A percentile compares a stretch with the other conserved stretches of the same genome.
Evolutionary conservation across 495 filamentous ascomycete species (phyloP).

Genomic region (Daldinia grandis): DNA sequence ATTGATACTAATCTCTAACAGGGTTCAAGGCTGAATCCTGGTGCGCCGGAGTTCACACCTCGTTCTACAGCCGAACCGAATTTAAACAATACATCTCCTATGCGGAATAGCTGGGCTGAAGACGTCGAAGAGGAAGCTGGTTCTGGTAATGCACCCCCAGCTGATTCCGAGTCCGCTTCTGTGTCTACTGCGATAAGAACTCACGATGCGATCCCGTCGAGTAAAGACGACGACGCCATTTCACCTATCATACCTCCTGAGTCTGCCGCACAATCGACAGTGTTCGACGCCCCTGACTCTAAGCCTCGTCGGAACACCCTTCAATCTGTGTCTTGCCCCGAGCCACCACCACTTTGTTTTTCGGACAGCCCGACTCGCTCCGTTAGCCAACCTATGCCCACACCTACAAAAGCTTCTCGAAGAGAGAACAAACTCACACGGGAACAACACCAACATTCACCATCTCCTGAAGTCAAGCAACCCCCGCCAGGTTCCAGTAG

Average conservation of each 20-base stretch:
- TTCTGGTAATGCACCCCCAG: slow-evolving; percentile 1
- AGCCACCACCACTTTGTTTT: slow-evolving; percentile 29
- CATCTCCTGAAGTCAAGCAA: slow-evolving; percentile 7
- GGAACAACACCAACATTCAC: slow-evolving; percentile 3
- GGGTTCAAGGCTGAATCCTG: slow-evolving; percentile 62
- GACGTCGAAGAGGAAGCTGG: slow-evolving; percentile 39
- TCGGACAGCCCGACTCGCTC: slow-evolving; percentile 40
- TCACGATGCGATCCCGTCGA: slow-evolving; percentile 18
- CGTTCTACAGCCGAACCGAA: slow-evolving; percentile 43
- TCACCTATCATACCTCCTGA: slow-evolving; percentile 31
- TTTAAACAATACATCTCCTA: slow-evolving; percentile 25
- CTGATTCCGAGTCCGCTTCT: slow-evolving; percentile 26
- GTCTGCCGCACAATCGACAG: slow-evolving; percentile 7
- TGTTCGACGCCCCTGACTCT: slow-evolving; percentile 21
- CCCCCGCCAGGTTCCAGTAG: slow-evolving; percentile 20
- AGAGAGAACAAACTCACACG: neutral
- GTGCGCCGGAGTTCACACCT: slow-evolving; percentile 64
- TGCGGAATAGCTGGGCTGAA: slow-evolving; percentile 45
- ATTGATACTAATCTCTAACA: slow-evolving; percentile 54
- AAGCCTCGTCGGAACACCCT: slow-evolving; percentile 46
- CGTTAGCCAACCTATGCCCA: slow-evolving; percentile 42
- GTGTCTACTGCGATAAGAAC: slow-evolving; percentile 35
- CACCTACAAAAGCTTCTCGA: slow-evolving; percentile 12
- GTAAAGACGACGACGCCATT: slow-evolving; percentile 21
- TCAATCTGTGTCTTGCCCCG: slow-evolving; percentile 44